Percentiles rank a stretch among this genome's conserved stretches.
Conservation (phyloP, 768 basidiomycete genomes). For the Leccinum obscurum region DNA sequence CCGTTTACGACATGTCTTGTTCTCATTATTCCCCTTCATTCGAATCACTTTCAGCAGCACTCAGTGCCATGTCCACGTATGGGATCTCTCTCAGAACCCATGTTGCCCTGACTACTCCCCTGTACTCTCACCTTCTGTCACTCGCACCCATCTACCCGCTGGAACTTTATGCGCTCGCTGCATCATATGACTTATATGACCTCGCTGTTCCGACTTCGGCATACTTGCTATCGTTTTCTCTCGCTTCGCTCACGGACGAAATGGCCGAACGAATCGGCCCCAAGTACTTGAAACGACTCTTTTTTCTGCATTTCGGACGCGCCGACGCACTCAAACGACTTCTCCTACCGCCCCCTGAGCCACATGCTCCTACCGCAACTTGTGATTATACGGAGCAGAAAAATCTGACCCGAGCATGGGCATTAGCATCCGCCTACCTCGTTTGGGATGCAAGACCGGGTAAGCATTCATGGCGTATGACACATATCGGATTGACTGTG, state of each 20-base stretch:
- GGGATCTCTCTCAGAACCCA: conserved; percentile 54
- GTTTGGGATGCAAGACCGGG: conserved; percentile 84
- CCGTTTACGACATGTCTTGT: conserved; percentile 70
- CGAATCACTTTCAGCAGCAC: conserved; percentile 53
- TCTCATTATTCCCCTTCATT: conserved; percentile 73
- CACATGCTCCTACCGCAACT: conserved; percentile 64
- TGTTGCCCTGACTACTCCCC: conserved; percentile 52
- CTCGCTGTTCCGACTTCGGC: conserved; percentile 76
- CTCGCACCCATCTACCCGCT: conserved; percentile 69
- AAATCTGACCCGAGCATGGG: conserved; percentile 78
- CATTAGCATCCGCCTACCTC: conserved; percentile 77
- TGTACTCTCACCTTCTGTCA: conserved; percentile 61
- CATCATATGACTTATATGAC: conserved; percentile 63
- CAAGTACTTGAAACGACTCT: conserved; percentile 75
- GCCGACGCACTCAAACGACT: conserved; percentile 80
- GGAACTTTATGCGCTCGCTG: conserved; percentile 72
- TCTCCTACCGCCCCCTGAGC: conserved; percentile 70
- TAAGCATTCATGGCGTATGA: conserved; percentile 33
- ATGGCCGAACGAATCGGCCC: conserved; percentile 70
- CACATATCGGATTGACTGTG: conserved; percentile 3
- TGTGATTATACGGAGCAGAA: conserved; percentile 81
- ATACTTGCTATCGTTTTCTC: conserved; percentile 69
- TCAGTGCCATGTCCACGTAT: conserved; percentile 57
- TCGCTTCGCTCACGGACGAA: conserved; percentile 69
- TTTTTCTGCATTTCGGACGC: conserved; percentile 83